These are phyloP conservation scores for Huiozyma sinensis DNA, from an alignment of 805 yeast species.

Conservation along the genomic window DNA sequence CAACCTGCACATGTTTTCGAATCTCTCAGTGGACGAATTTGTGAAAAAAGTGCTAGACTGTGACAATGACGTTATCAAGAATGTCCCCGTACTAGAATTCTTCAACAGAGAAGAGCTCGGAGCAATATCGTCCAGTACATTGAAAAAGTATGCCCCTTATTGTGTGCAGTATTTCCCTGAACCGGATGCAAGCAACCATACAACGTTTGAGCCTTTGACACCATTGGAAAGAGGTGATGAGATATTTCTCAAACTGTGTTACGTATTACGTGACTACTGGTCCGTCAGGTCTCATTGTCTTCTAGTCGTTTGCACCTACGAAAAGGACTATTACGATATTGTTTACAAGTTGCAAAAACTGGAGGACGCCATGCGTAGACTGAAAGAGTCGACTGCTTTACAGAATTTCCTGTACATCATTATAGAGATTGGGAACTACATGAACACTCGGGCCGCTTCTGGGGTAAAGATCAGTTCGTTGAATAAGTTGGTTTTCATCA, in stretches of 20 bases:
- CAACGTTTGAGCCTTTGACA: constrained; percentile 16
- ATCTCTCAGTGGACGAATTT: constrained; percentile 42
- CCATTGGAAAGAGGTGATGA: constrained; percentile 62
- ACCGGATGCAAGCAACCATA: neutral
- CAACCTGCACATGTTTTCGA: constrained; percentile 55
- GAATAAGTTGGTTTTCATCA: constrained; percentile 59
- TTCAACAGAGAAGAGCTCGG: constrained; percentile 55
- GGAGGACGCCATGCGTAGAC: constrained; percentile 47
- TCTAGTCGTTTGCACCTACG: constrained; percentile 42
- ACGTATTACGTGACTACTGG: constrained; percentile 64
- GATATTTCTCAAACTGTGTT: constrained; percentile 55
- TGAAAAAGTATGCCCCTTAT: constrained; percentile 53
- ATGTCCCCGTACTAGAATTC: constrained; percentile 54
- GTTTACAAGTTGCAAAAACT: constrained; percentile 42
- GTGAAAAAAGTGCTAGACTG: constrained; percentile 47
- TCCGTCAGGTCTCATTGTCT: constrained; percentile 57
- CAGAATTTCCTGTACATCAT: constrained; percentile 53
- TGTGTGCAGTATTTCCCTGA: constrained; percentile 25
- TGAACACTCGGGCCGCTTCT: constrained; percentile 66
- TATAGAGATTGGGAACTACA: constrained; percentile 64
- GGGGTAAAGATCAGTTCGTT: constrained; percentile 65
- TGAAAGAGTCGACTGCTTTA: constrained; percentile 43
- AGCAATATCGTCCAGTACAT: constrained; percentile 46
- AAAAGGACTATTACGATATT: constrained; percentile 56
- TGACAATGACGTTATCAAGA: constrained; percentile 43